phyloP scores from a whole-genome alignment of 257 asterid species.

The Forsythia viridissima region DNA sequence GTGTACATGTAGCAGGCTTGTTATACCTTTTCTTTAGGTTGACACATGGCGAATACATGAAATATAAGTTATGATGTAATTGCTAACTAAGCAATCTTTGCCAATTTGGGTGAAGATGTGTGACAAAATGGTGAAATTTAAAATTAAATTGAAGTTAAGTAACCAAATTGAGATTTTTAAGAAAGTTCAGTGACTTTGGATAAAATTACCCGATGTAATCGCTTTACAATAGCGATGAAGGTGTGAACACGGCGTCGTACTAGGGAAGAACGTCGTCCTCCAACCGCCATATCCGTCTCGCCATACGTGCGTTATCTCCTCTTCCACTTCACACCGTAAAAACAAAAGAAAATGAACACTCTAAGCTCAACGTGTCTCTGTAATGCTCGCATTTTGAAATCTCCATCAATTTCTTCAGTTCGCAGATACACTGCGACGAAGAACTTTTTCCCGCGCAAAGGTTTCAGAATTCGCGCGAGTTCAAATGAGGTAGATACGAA shows the following conservation, averaged over 20 bases:
- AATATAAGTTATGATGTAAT: no score
- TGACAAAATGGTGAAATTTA: no score
- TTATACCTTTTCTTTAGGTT: no score
- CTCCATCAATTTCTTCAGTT: slow-evolving; percentile 7
- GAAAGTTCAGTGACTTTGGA: no score
- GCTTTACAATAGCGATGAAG: neutral
- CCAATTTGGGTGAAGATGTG: no score
- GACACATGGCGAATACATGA: no score
- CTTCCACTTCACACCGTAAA: neutral
- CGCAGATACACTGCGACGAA: slow-evolving; percentile 23
- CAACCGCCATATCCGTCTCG: slow-evolving; percentile 8
- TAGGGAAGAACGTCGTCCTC: neutral
- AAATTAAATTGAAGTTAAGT: no score
- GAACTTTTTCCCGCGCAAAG: slow-evolving; percentile 19
- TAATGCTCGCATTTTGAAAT: slow-evolving; percentile 26
- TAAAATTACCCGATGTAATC: no score
- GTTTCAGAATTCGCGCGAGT: slow-evolving; percentile 46
- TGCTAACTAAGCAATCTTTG: no score
- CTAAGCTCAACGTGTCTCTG: slow-evolving; percentile 42
- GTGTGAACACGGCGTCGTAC: slow-evolving; percentile 26
- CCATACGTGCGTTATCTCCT: slow-evolving; percentile 31
- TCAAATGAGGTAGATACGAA: slow-evolving; percentile 52
- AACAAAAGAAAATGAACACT: slow-evolving; percentile 33
- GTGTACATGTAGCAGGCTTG: no score
- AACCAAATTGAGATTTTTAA: no score